Evolutionary conservation across 371 early-diverging fungal genomes (phyloP), one percentile per base, ranked within the genome.

Genomic region (Entomophthora muscae): DNA sequence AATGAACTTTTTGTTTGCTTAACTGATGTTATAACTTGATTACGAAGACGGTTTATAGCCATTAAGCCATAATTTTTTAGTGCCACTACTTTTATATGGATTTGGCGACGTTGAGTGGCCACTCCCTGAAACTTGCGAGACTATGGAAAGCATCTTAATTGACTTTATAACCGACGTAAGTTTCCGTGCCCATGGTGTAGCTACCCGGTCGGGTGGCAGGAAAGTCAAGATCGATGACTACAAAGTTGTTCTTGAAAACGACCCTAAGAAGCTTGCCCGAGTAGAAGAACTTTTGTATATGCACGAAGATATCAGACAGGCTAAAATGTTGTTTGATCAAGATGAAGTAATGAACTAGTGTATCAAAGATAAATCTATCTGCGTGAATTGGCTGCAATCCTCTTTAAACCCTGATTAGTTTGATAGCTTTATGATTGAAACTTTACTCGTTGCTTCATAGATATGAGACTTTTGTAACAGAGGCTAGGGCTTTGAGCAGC

Each of bases 241-340:
- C 65, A 84, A 97, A 64, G 91, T 89, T 68, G 85, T 86, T 7
- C 70, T 99, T 28, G 84, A 93, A 59, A 87, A 90, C 63, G 98
- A 99, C 68, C 82, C 89, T 32, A 96, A 92, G 76, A 98, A 98
- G 72, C 83, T 95, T 32, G 92, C 91, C 0, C 83, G 99, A 68
- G 91, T 94, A 1, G 94, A 97, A 64, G 95, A 98, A 68, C 76
- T 99, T 29, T 70, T 99, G 28, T 84, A 89, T 59, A 86, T 91
- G 81, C 90, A 88, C 69, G 92, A 96, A 76, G 98, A 98, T 67
- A 85, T 99, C 63, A 85, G 87, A 68, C 76, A 80, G 59, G 97
- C 98, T 2, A 58, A 58, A 31, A 28, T 31, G 24, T 31, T 58
- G 21, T 58, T 58, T 58, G 59, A 58, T 58, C 24, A 58, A 31